Base-by-base conservation (phyloP, 139 green algal species). In the Chlamydomonas sphaeroides region DNA sequence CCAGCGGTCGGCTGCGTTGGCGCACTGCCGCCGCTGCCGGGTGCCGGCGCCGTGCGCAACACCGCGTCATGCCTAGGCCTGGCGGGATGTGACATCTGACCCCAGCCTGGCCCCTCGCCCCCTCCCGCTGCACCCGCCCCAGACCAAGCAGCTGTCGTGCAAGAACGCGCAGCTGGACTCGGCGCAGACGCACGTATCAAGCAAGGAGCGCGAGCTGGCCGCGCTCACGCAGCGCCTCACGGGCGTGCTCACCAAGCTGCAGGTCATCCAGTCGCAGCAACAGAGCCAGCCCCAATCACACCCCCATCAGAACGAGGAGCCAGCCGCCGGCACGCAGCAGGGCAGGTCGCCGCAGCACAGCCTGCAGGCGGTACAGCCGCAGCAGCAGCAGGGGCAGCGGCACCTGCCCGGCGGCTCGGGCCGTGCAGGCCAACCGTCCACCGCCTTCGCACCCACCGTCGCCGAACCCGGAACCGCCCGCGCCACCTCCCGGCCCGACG, bases 141-240 rank as follows among this genome's bases (percentile, higher is more conserved):
- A 82, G 75, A 62, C 73, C 56, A 82, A 36, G 41, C 61, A 82
- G 59, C 75, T 82, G 75, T 82, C 75, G 23, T 41, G 11, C 33
- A 82, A 82, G 75, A 82, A 82, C 41, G 75, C 75, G 33, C 61
- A 72, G 59, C 62, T 82, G 41, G 75, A 82, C 73, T 39, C 61
- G 41, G 73, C 73, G 73, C 73, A 80, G 57, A 48, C 32, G 2
- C 14, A 41, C 6, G 53, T 80, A 28, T 39, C 45, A 62, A 2
- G 7, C 15, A 82, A 82, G 75, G 75, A 82, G 23, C 56, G 53
- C 30, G 75, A 82, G 75, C 75, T 72, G 42, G 32, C 26, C 21
- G n/a, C 33, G 32, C 45, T 82, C 18, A 72, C 75, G 18, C n/a
- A 63, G 21, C 62, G 75, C n/a, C 75, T 82, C n/a, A 51, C 61